Evolutionary conservation across 805 yeast species (phyloP).

Genomic region (Yueomyces sinensis): DNA sequence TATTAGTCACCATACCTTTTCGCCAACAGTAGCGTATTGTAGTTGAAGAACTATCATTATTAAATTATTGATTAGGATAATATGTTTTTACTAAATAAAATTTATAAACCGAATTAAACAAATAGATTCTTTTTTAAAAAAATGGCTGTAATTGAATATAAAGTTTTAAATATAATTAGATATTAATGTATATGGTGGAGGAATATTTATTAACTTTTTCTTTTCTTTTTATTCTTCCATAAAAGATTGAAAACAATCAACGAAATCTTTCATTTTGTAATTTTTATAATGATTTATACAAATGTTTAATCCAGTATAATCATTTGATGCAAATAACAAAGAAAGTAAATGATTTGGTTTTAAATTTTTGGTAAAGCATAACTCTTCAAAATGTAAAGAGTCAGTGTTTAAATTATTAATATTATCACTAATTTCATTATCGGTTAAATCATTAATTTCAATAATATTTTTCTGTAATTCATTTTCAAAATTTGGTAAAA

Average conservation of each 20-base stretch:
- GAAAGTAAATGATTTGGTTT: conserved; percentile 15
- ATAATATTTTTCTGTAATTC: conserved; percentile 8
- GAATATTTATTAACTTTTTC: no score
- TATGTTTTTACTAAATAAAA: no score
- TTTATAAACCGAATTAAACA: no score
- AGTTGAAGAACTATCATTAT: no score
- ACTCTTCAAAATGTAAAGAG: conserved; percentile 8
- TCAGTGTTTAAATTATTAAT: not conserved
- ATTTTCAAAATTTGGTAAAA: conserved; percentile 14
- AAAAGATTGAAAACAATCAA: conserved; percentile 18
- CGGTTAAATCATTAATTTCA: conserved; percentile 16
- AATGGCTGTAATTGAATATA: no score
- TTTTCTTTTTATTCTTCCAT: conserved; percentile 9
- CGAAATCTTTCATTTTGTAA: conserved; percentile 16
- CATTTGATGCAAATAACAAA: conserved; percentile 13
- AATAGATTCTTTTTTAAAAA: no score
- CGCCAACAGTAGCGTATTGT: no score
- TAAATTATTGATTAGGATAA: no score
- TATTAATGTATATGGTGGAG: no score
- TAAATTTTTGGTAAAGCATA: conserved; percentile 14
- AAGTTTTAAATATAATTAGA: no score
- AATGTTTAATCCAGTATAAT: conserved; percentile 13
- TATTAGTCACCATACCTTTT: no score
- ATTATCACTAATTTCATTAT: not conserved
- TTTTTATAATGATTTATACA: conserved; percentile 19